Conservation (phyloP, 176 grass and related monocot species). For the Rhynchospora tenuis region DNA sequence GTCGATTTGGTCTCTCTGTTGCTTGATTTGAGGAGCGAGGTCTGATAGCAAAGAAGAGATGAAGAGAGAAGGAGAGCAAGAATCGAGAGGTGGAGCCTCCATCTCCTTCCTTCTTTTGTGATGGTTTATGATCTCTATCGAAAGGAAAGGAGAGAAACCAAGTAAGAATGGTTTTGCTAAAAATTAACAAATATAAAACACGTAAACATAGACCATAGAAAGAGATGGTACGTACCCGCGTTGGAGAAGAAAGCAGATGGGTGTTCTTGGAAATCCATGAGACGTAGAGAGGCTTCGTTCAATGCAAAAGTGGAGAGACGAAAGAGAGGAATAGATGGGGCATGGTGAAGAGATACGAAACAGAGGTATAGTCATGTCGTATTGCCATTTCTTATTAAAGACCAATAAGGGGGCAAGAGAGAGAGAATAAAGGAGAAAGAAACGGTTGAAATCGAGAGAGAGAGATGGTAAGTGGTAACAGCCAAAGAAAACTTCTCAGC, state of each 20-base stretch:
- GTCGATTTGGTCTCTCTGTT: constrained; percentile 49
- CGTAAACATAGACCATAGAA: not conserved
- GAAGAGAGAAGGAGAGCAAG: constrained; percentile 17
- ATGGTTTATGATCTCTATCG: constrained; percentile 16
- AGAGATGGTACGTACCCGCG: constrained; percentile 1
- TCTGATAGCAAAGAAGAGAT: constrained; percentile 36
- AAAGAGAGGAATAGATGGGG: not conserved
- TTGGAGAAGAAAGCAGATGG: constrained; percentile 12
- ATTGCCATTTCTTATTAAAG: constrained; percentile 16
- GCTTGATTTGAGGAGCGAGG: constrained; percentile 43
- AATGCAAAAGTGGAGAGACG: not conserved
- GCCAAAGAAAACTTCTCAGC: constrained; percentile 21
- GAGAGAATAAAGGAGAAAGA: constrained; percentile 18
- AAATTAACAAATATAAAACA: not conserved
- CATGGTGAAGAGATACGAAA: not conserved
- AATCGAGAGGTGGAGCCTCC: constrained; percentile 13
- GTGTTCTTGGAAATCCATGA: constrained; percentile 19
- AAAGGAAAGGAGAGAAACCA: not conserved
- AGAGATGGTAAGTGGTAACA: not conserved
- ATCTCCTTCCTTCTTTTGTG: constrained; percentile 24
- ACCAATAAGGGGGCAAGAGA: not conserved
- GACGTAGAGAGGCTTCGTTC: not conserved
- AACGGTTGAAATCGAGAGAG: constrained; percentile 8
- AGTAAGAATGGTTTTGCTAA: not conserved
- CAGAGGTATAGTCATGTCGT: not conserved